Base-by-base conservation (phyloP, 768 basidiomycete genomes). In the Mycena epipterygia region DNA sequence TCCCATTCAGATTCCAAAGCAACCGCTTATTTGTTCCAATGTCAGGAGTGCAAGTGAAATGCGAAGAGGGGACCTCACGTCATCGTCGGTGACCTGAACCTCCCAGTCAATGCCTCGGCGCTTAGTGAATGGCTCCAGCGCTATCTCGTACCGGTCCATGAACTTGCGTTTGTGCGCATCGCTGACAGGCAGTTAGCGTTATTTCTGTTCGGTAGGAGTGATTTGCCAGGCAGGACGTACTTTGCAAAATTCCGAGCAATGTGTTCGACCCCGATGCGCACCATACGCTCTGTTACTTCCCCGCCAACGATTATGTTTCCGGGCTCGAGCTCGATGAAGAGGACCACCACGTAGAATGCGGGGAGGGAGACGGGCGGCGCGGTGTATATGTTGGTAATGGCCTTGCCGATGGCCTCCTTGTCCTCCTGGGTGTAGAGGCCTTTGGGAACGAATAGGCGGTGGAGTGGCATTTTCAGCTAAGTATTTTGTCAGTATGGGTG, bases 311-410 rank as follows among this genome's bases (percentile, higher is more conserved):
- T 70, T 23, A 63, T 57, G 44, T 58, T 66, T 9, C 51, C 73
- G 8, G 64, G 14, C 5, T 65, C 68, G n/a, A 75, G 42, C 7
- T 76, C 74, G 35, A 75, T 67, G 37, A 76, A 76, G 27, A 76
- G 44, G 16, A 76, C 75, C 12, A 70, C 57, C 27, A 76, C 74
- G 49, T 68, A 73, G 52, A 76, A 76, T 2, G 67, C 33, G 3
- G 73, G 73, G 41, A 76, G 62, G 16, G 29, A 42, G n/a, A n/a
- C 48, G 25, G 52, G 51, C 0, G 44, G 55, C 5, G 1, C 5
- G 23, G 49, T 21, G 39, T 76, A 74, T 25, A 70, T 11, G 19
- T 55, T n/a, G 5, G 75, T 74, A 23, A 76, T 61, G 17, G 70
- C 68, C 21, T 64, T 30, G 5, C 68, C 41, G 27, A 76, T 63